Base-by-base conservation (phyloP, 2,329 filamentous ascomycete genomes). In the Sphaerulina populicola region DNA sequence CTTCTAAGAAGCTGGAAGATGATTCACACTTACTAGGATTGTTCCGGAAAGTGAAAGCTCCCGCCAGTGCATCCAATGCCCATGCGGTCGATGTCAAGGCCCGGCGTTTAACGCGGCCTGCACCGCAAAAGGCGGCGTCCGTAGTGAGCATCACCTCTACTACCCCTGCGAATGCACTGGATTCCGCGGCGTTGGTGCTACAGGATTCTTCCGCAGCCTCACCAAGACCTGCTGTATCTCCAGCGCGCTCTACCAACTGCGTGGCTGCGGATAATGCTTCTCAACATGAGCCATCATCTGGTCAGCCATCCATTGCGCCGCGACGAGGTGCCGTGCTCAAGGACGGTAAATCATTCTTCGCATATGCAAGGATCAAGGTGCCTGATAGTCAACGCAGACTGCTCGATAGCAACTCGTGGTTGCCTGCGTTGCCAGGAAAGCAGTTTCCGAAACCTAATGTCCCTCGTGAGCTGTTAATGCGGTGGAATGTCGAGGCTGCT, bases 381-480 rank as follows among this genome's bases (percentile, higher is more conserved):
- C 70, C 75, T 1, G 66, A 63, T 23, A 69, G 76, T 12, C 81
- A 84, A 57, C 60, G 64, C 39, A 58, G 67, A 7, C 66, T 83
- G 4, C 64, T 84, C 1, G 69, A 73, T 5, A 62, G 68, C 9
- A 54, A 66, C 5, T 68, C 62, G 6, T 71, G 68, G 69, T 52
- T 66, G 7, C 67, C 69, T 6, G 55, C 70, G 8, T 55, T 62
- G 12, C 62, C 67, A 3, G 70, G 71, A 12, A 49, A 56, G 2
- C 54, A 54, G 6, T 68, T 70, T 21, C 69, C 69, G 4, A 47
- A 55, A 14, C 65, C 66, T 6, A 72, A 72, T 52, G 61, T 73
- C 12, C 71, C 71, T 4, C 61, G 68, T 3, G 52, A 60, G 4
- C 60, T 68, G 7, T 61, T 72, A 8, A 53, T 50, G 5, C 47